These are phyloP conservation scores for Dentipellis sp. DNA, from an alignment of 768 basidiomycete genomes.

Conservation along the genomic window DNA sequence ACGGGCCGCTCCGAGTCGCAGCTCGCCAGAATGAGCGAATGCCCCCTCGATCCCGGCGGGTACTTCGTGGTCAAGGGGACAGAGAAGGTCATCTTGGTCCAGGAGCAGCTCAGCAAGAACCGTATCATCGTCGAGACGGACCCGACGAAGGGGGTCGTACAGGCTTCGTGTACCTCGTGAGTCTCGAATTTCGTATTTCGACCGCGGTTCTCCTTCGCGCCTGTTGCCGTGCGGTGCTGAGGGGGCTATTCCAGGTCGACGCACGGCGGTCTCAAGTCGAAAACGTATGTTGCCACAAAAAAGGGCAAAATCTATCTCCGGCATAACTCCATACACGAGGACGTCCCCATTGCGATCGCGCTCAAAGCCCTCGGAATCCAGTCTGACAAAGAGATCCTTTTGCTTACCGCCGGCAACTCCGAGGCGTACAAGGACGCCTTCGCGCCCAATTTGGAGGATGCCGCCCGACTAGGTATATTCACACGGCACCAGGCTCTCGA, in stretches of 20 bases:
- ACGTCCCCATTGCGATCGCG: slow-evolving; percentile 91
- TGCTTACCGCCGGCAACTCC: slow-evolving; percentile 86
- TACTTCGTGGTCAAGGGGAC: slow-evolving; percentile 99
- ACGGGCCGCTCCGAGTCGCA: slow-evolving; percentile 68
- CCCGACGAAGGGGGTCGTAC: slow-evolving; percentile 78
- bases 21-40: slow-evolving; percentile 92
- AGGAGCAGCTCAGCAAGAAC: slow-evolving; percentile 98
- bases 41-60: slow-evolving; percentile 97
- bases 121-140: slow-evolving; percentile 98
- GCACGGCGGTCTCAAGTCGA: slow-evolving; percentile 84
- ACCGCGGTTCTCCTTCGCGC: background rate
- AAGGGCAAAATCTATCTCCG: slow-evolving; percentile 92
- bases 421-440: slow-evolving; percentile 84
- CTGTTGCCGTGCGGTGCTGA: slow-evolving; percentile 7
- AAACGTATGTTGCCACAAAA: slow-evolving; percentile 95
- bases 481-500: slow-evolving; percentile 92
- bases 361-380: slow-evolving; percentile 95
- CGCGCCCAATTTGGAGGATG: slow-evolving; percentile 88
- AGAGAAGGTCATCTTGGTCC: slow-evolving; percentile 98
- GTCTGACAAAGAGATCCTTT: slow-evolving; percentile 95
- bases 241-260: slow-evolving; percentile 44
- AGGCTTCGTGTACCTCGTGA: slow-evolving; percentile 94
- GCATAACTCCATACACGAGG: slow-evolving; percentile 96
- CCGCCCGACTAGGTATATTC: slow-evolving; percentile 83
- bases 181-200: slow-evolving; percentile 21